phyloP scores from a whole-genome alignment of 2,329 filamentous ascomycete genomes.

The Aspergillus caelatus region DNA sequence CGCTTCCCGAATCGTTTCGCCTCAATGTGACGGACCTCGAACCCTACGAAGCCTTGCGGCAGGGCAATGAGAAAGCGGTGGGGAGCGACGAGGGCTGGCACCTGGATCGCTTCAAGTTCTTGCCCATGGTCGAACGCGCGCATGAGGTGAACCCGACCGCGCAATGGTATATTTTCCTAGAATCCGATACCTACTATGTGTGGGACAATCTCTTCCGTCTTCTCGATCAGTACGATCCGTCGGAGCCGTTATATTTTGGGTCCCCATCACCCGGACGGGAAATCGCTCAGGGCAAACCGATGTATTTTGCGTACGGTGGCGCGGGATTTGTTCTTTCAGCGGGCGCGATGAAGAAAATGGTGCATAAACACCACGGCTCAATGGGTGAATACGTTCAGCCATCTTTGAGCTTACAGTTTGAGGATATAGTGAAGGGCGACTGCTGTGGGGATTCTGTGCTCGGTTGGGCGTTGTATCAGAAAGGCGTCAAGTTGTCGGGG shows the following conservation, averaged over 20 bases:
- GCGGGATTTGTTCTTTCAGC: constrained; percentile 52
- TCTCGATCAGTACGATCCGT: constrained; percentile 53
- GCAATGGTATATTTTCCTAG: constrained; percentile 60
- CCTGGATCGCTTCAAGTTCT: constrained; percentile 61
- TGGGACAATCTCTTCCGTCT: constrained; percentile 53
- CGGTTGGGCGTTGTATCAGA: constrained; percentile 51
- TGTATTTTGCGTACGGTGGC: constrained; percentile 55
- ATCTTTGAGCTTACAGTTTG: constrained; percentile 44
- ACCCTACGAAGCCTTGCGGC: constrained; percentile 46
- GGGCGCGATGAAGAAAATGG: constrained; percentile 49
- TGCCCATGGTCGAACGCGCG: constrained; percentile 58
- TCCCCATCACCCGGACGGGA: constrained; percentile 48
- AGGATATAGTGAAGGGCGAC: constrained; percentile 48
- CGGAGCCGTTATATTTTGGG: constrained; percentile 52
- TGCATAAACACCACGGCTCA: constrained; percentile 18
- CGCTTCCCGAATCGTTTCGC: constrained; percentile 48
- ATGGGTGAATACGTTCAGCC: constrained; percentile 45
- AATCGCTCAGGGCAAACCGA: constrained; percentile 16
- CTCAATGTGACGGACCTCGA: constrained; percentile 40
- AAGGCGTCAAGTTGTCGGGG: constrained; percentile 50
- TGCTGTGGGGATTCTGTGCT: constrained; percentile 59
- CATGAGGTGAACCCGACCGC: constrained; percentile 52
- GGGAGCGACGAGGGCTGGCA: constrained; percentile 51
- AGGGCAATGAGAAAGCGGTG: constrained; percentile 34
- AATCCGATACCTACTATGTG: constrained; percentile 57